Conservation (phyloP, 2,329 filamentous ascomycete genomes). For the Rhynchosporium agropyri region DNA sequence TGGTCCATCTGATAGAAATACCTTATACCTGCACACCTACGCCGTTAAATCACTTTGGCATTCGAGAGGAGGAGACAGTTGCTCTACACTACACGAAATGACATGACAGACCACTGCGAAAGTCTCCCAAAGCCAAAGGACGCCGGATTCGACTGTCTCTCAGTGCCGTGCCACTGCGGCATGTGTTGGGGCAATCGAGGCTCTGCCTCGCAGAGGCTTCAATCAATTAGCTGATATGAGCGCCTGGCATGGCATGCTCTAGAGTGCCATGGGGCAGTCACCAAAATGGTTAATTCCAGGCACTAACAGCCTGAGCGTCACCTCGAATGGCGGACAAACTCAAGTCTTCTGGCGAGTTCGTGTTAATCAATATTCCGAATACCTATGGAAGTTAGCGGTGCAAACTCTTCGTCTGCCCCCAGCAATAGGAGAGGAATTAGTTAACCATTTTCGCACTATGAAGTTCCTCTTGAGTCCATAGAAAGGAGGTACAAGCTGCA, state of each 20-base stretch:
- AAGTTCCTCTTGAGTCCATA: not conserved
- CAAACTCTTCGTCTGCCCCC: conserved; percentile 3
- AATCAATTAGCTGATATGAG: not conserved
- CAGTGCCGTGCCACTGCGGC: no score
- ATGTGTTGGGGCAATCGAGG: no score
- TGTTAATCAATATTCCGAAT: no score
- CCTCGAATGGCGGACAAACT: no score
- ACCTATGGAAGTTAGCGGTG: not conserved
- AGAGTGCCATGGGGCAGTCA: no score
- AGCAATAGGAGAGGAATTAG: not conserved
- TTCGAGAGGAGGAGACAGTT: not conserved
- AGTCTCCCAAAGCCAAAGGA: no score
- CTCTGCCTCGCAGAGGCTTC: not conserved
- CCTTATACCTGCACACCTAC: no score
- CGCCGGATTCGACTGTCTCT: no score
- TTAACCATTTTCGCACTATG: not conserved
- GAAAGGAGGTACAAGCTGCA: conserved; percentile 1
- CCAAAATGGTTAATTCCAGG: not conserved
- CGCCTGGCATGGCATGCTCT: conserved; percentile 5
- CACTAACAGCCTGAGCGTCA: no score
- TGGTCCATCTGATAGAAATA: no score
- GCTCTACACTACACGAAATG: not conserved
- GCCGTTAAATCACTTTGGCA: not conserved
- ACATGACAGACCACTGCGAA: not conserved
- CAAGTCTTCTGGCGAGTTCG: no score